phyloP scores from a whole-genome alignment of 1,139 yeast genomes.

The Hansenula lynferdii region DNA sequence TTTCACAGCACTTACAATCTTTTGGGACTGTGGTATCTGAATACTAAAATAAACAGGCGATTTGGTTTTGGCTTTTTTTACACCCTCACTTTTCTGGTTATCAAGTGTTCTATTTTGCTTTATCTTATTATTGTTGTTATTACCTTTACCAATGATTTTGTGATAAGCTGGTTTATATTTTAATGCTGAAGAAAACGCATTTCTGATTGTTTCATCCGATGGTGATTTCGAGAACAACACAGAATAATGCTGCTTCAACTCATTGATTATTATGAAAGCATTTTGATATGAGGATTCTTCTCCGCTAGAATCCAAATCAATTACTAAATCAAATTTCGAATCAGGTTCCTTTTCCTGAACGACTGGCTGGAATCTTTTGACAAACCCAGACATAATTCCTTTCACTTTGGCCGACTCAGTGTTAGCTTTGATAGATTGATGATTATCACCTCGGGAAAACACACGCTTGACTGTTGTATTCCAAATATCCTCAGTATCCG shows the following conservation, averaged over 20 bases:
- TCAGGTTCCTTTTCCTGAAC: conserved; percentile 52
- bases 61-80: too few species aligned
- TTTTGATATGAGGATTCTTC: conserved; percentile 49
- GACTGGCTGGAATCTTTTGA: conserved; percentile 63
- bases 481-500: conserved; percentile 34
- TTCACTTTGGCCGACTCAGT: conserved; percentile 43
- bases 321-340: conserved; percentile 54
- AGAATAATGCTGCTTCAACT: conserved; percentile 40
- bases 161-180: conserved; percentile 45
- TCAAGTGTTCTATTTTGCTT: conserved; percentile 4
- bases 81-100: conserved; percentile 6
- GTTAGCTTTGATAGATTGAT: conserved; percentile 69
- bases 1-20: too few species aligned
- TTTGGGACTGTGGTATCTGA: conserved; percentile 2
- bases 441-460: conserved; percentile 74
- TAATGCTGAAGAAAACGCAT: conserved; percentile 46
- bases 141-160: conserved; percentile 30
- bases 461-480: conserved; percentile 58
- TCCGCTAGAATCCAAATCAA: conserved; percentile 44
- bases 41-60: background rate
- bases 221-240: conserved; percentile 42
- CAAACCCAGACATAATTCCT: conserved; percentile 69
- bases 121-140: too few species aligned
- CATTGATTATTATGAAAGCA: conserved; percentile 38
- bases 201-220: conserved; percentile 30